A percentile compares a stretch with the other conserved stretches of the same genome.
These are phyloP conservation scores for Leccinum arenicola DNA, from an alignment of 768 basidiomycete genomes.

Conservation along the genomic window DNA sequence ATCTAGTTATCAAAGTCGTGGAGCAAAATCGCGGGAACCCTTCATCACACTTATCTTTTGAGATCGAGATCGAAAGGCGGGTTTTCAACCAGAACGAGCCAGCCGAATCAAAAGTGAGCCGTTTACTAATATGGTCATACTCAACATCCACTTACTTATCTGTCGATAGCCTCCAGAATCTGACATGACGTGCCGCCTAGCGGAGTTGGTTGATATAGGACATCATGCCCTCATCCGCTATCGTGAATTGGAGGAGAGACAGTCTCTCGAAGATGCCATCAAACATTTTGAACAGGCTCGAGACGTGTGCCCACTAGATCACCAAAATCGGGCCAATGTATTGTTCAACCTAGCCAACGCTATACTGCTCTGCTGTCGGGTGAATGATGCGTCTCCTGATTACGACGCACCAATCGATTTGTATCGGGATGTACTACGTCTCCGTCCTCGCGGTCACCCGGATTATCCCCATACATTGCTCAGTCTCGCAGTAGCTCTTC, in stretches of 20 bases:
- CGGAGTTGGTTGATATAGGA: neutral
- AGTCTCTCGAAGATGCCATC: neutral
- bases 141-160: neutral
- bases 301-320: neutral
- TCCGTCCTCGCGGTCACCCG: neutral
- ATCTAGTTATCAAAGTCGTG: neutral
- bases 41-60: neutral
- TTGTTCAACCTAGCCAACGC: neutral
- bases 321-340: neutral
- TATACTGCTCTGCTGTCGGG: neutral
- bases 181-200: neutral
- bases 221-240: neutral
- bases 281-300: neutral
- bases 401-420: neutral
- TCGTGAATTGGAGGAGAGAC: neutral
- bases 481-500: neutral
- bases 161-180: neutral
- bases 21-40: neutral
- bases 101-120: neutral
- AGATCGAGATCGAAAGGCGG: neutral
- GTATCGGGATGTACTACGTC: neutral
- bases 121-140: neutral
- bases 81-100: neutral
- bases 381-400: neutral
- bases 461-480: neutral